These are phyloP conservation scores for Aphanomyces invadans DNA, from an alignment of 352 stramenopile species.

Conservation along the genomic window DNA sequence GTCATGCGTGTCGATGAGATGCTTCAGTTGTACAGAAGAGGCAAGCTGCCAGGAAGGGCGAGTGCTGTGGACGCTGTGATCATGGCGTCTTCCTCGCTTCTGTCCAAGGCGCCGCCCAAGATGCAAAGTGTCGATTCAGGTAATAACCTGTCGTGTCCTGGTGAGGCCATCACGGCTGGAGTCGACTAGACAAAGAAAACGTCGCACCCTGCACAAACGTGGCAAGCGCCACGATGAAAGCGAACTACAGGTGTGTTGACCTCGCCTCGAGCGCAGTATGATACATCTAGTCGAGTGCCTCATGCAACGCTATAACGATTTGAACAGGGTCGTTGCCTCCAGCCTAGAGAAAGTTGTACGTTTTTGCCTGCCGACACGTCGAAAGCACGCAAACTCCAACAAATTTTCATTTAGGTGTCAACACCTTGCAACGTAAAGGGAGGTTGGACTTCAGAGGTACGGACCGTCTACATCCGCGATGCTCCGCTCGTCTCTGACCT, in stretches of 20 bases:
- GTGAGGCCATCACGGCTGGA: not conserved
- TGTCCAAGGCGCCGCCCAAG: not conserved
- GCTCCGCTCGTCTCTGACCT: not conserved
- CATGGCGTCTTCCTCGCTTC: not conserved
- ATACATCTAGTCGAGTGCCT: too few species aligned
- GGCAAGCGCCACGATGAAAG: not conserved
- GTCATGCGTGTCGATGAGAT: not conserved
- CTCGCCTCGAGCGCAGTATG: not conserved
- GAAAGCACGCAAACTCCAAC: not conserved
- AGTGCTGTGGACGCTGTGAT: too few species aligned
- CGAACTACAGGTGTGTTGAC: not conserved
- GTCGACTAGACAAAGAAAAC: not conserved
- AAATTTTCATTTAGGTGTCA: not conserved
- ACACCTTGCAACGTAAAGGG: not conserved
- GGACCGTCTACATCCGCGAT: not conserved
- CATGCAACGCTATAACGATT: too few species aligned
- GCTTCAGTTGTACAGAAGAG: not conserved
- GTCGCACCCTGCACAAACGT: not conserved
- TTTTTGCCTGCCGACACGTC: not conserved
- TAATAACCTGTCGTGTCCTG: not conserved
- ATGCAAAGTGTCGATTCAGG: not conserved
- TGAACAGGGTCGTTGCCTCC: not conserved
- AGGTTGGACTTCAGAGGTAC: conserved; percentile 15
- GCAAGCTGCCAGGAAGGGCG: not conserved
- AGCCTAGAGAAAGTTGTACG: not conserved